Base-by-base conservation (phyloP, 1,139 yeast species). In the Sugiyamaella grinbergsii region DNA sequence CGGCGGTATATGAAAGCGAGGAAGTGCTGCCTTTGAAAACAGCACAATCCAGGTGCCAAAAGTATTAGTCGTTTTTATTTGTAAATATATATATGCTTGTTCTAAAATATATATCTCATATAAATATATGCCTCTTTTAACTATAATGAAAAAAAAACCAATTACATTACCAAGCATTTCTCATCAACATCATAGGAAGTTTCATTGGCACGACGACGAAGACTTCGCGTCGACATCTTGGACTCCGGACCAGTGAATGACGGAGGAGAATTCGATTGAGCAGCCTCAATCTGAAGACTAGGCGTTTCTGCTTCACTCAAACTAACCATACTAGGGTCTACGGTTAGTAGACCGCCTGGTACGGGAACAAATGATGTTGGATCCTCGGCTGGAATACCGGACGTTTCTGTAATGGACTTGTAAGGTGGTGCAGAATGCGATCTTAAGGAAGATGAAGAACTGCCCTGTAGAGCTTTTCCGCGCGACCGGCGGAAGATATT, bases 101-200 rank as follows among this genome's bases (percentile, higher is more conserved):
- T n/a, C n/a, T n/a, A n/a, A n/a, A n/a, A n/a, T n/a, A n/a, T n/a
- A n/a, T n/a, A n/a, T n/a, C n/a, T n/a, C n/a, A n/a, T n/a, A 18
- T 13, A 20, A 33, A 33, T 16, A 33, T 33, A 33, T 33, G 37
- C 37, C 18, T 16, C 37, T 33, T 11, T 31, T 31, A 11, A 33
- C 4, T 33, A 16, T 6, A 18, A 16, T 24, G 28, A 10, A 24
- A 6, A 24, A 24, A 6, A 10, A 24, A 24, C 28, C 13, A 24
- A 24, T 23, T 40, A 49, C 42, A 42, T 45, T 13, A 50, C n/a
- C 15, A 40, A 18, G 34, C 53, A 50, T 24, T 50, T 50, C 20
- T 50, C 53, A 31, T 50, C 53, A 13, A 50, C 53, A 23, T 50
- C 37, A 38, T 50, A 50, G 6, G 42, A 38, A 15, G 33, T 46